Evolutionary conservation across 352 stramenopile species (phyloP), one percentile per base, ranked within the genome.

Genomic region (Globisporangium splendens): DNA sequence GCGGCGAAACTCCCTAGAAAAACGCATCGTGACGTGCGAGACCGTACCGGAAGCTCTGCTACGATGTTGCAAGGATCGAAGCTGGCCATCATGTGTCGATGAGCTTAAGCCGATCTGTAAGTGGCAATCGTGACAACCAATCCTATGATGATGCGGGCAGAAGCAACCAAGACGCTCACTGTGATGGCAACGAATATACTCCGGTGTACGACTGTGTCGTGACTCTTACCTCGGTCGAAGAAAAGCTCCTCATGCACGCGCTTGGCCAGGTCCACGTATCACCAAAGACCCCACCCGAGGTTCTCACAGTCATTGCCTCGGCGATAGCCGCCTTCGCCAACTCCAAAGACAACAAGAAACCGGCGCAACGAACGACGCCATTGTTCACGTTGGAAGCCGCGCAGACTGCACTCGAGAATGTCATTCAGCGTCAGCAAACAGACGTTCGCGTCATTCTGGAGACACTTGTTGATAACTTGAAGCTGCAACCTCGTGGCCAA

Each of bases 11-110:
- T 92, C 3, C 69, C 69, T 8, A 70, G 70, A 17, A 92, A 89
- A 54, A 75, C 69, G 1, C 56, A 73, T 3, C 65, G 72, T 1
- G 78, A 83, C 18, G 64, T 86, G 5, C 74, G 83, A 11, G 79
- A 50, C 71, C 82, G 44, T 94, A 87, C 62, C 63, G 79, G 55
- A 87, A 88, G 72, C 81, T 91, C 28, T 88, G 83, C 54, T 78
- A 88, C 49, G 84, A 93, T 54, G 62, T 93, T 8, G 72, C 76
- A n/a, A 66, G 73, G 13, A 91, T 93, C 44, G 81, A 93, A 54
- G 68, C 53, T 15, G 79, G 79, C 0, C 72, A 88, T 43, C 78
- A 89, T 24, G 68, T 89, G 1, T 76, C 67, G 28, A 90, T 88
- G 77, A 69, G 81, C 38, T 59, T 83, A 3, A 70, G 64, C 5